Evolutionary conservation across 495 filamentous ascomycete genomes (phyloP), one percentile per base, ranked within the genome.

Genomic region (Sporormia fimetaria): DNA sequence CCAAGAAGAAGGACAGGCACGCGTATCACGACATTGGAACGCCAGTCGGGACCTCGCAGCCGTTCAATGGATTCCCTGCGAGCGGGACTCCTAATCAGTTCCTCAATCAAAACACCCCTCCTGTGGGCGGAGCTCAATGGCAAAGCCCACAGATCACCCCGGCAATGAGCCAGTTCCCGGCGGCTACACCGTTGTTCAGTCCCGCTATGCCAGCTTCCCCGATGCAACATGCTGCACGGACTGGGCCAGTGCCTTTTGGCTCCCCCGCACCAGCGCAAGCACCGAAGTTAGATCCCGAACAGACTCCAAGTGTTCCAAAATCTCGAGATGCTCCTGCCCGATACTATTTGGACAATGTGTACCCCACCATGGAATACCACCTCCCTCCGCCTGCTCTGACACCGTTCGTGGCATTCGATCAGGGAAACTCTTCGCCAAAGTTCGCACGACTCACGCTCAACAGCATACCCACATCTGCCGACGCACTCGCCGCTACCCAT

Each of bases 371-470:
- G 64, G 87, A 94, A 59, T 78, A 80, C 21, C 85, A 93, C 56
- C 66, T 87, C 2, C 85, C 90, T 12, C 90, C 90, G 14, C 86
- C 92, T 17, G 86, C 85, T 9, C 71, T 80, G n/a, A 73, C 88
- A 20, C 84, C 92, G 0, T 96, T 90, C 52, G 79, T 94, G 34
- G 85, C 86, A 8, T 80, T 77, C 48, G 90, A 99, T 57, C 92
- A 96, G 62, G 88, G 90, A 46, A 99, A 95, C 58, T 81, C 92
- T 15, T 96, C 90, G 7, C 92, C 90, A 15, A 94, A 94, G 61
- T 87, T 85, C 56, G 81, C 87, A 21, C 81, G 90, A 28, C 67
- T 99, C 28, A 92, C 86, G 2, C 65, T 96, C 56, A 96, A 87
- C 59, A 90, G 79, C 57, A 86, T 99, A 33, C 92, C 90, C 11